Base-by-base conservation (phyloP, 2,329 filamentous ascomycete species). In the Stagonosporopsis vannaccii region DNA sequence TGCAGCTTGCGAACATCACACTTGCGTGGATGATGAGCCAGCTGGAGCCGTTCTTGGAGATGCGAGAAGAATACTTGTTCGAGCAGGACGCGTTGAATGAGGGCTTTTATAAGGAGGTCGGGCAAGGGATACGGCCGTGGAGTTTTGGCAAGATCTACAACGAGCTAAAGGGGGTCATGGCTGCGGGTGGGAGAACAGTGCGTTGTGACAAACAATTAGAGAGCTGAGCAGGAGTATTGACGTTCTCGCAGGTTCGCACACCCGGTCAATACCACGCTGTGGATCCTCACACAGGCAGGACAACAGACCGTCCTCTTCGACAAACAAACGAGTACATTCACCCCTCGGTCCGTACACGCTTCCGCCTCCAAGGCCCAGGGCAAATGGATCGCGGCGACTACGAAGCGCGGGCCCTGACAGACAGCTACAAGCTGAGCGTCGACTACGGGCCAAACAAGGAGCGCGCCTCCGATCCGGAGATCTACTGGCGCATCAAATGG, bases 11-110 rank as follows among this genome's bases (percentile, higher is more conserved):
- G 11, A 81, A 84, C 36, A 82, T 85, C 25, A 78, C 79, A 5
- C 69, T 85, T 1, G 83, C 82, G 4, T 85, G 83, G 83, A 85
- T 85, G 83, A 82, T 85, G 65, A 77, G 78, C 46, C 81, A 84
- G 53, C 68, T 84, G 40, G 73, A 78, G 48, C 76, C 77, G 1
- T 80, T 81, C 40, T 65, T 81, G 54, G 80, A 82, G 56, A 77
- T 82, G 64, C 73, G 81, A 48, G 70, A 75, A 4, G 77, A 80
- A 41, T 82, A 81, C 58, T 57, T 82, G 15, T 74, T 81, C 22
- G 78, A 81, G 58, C 76, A 81, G 49, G 78, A 80, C 51, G 78
- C 80, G 19, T 69, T 76, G 23, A 80, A 77, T 6, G 76, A 78
- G 7, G 69, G 73, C 32, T 80, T 78, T 59, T 82, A 82, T 62